Evolutionary conservation across 441 rosid species (phyloP).

Genomic region (Adansonia gregorii): DNA sequence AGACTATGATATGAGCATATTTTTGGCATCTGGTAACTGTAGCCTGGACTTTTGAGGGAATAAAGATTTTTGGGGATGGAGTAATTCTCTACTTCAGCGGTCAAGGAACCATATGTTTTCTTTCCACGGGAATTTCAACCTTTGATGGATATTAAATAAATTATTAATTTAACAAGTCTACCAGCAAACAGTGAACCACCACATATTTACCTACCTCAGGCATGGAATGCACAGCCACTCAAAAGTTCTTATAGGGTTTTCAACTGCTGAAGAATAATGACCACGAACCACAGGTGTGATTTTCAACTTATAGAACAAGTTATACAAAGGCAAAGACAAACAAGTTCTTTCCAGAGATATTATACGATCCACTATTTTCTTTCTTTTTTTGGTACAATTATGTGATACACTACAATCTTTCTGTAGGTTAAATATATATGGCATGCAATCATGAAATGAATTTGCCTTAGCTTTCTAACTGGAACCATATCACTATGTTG

Average conservation of each 20-base stretch:
- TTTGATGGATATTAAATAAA: neutral
- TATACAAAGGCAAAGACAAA: neutral
- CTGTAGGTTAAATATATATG: too few relatives aligned
- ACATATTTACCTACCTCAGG: neutral
- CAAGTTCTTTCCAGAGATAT: neutral
- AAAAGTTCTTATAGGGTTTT: constrained; percentile 8
- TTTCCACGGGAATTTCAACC: constrained; percentile 23
- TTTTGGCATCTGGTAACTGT: neutral
- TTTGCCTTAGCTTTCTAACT: too few relatives aligned
- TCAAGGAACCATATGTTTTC: constrained; percentile 21
- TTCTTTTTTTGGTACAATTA: neutral
- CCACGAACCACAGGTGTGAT: neutral
- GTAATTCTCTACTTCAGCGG: constrained; percentile 26
- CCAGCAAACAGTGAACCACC: neutral
- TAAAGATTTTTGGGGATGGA: constrained; percentile 24
- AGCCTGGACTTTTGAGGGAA: neutral
- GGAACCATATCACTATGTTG: too few relatives aligned
- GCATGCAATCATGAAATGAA: too few relatives aligned
- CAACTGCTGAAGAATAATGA: constrained; percentile 1
- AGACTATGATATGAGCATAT: too few relatives aligned
- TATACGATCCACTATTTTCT: neutral
- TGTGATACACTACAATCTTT: neutral
- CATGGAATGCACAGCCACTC: constrained; percentile 1
- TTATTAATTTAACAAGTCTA: constrained; percentile 25
- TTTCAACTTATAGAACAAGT: neutral